Base-by-base conservation (phyloP, 495 filamentous ascomycete species). In the Amorphotheca resinae region DNA sequence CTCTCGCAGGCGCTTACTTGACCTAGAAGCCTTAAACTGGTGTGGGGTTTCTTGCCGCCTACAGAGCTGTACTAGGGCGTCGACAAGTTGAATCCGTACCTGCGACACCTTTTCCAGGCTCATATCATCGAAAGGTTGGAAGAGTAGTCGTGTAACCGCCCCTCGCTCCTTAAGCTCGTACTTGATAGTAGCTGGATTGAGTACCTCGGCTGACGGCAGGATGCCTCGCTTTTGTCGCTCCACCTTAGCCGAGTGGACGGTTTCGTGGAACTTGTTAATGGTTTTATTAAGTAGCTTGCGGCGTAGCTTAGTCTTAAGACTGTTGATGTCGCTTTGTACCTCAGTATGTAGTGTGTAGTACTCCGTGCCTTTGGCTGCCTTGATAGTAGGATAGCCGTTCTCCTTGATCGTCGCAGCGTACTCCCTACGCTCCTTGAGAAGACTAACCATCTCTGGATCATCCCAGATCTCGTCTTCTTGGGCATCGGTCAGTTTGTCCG, bases 91-190 rank as follows among this genome's bases (percentile, higher is more conserved):
- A 32, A 41, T 0, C 20, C 15, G 21, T 18, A 48, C 39, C 9
- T 48, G 1, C 22, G 21, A 3, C 11, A 48, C 22, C 31, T 43
- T 15, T 30, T 38, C 22, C 21, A 33, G 8, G 12, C 18, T 8
- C 20, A 48, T 38, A 9, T 31, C 18, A 42, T 48, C 31, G 0
- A 48, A 16, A 0, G 31, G 39, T 26, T 36, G 9, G 20, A 48
- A 48, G 40, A 48, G 31, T 17, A 48, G 18, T 38, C 25, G 25
- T 20, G 33, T 23, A 22, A 43, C 39, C 9, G 28, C 31, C 21
- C 34, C 43, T 38, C 36, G 43, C 25, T 46, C 36, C 25, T 38
- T 16, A 2, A 48, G 39, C 38, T 48, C 31, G 14, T 48, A 48
- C 25, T 43, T 31, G 16, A 43, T 42, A 25, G 18, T 33, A 0